A percentile compares a stretch with the other conserved stretches of the same genome.
phyloP scores from a whole-genome alignment of 1,284 basidiomycete genomes.

The Entoloma clypeatum region DNA sequence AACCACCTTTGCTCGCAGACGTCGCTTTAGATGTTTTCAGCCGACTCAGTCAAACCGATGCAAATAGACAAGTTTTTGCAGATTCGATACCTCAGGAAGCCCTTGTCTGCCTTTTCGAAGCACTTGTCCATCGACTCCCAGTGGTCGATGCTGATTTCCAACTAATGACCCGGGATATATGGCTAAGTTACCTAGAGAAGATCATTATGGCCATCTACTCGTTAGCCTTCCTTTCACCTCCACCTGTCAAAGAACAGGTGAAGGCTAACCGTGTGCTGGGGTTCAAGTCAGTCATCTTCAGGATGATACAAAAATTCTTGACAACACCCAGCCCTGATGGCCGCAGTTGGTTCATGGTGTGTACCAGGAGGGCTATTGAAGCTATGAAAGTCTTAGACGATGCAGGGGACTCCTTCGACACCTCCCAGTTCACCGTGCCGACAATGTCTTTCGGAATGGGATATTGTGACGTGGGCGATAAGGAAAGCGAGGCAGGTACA shows the following conservation, averaged over 20 bases:
- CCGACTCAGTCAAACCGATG: slow-evolving; percentile 71
- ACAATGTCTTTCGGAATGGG: slow-evolving; percentile 71
- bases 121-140: slow-evolving; percentile 80
- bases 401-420: slow-evolving; percentile 70
- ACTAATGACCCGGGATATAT: slow-evolving; percentile 59
- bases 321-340: slow-evolving; percentile 43
- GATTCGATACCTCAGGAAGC: slow-evolving; percentile 53
- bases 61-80: slow-evolving; percentile 75
- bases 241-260: slow-evolving; percentile 65
- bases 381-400: slow-evolving; percentile 84
- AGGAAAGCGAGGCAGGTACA: slow-evolving; percentile 58
- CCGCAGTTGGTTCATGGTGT: slow-evolving; percentile 54
- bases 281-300: slow-evolving; percentile 60
- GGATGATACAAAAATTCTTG: slow-evolving; percentile 61
- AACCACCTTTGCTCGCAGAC: slow-evolving; percentile 64
- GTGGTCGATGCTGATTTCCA: slow-evolving; percentile 75
- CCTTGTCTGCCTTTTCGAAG: slow-evolving; percentile 62
- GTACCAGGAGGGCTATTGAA: slow-evolving; percentile 77
- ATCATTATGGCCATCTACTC: slow-evolving; percentile 80
- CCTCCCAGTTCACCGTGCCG: slow-evolving; percentile 49
- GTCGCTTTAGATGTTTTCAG: slow-evolving; percentile 83
- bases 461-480: slow-evolving; percentile 70
- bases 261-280: slow-evolving; percentile 57
- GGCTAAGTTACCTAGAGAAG: slow-evolving; percentile 80
- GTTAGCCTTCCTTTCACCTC: slow-evolving; percentile 80